Evolutionary conservation across 1,284 basidiomycete species (phyloP), one percentile per base, ranked within the genome.

Genomic region (Anthracocystis panici-leucophaei): DNA sequence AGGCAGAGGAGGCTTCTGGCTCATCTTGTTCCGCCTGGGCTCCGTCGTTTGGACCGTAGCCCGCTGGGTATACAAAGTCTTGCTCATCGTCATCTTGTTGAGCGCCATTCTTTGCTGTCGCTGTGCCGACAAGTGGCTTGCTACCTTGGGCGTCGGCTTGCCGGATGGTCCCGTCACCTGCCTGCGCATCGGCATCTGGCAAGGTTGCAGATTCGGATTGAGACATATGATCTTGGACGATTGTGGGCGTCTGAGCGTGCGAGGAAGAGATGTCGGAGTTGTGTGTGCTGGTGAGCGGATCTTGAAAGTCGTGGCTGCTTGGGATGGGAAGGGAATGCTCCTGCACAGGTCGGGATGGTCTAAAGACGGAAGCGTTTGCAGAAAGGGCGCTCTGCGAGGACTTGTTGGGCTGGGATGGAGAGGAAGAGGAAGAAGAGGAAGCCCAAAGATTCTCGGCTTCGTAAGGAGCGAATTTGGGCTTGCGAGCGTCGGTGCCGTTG

Each of bases 371-470:
- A 5, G 68, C 68, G 21, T 38, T 71, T 10, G 68, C 54, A 21
- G 68, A 71, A 0, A 71, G 46, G 0, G 63, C 31, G 31, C 45
- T 45, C 4, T 56, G 58, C 23, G 51, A 58, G 4, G 55, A 20
- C 25, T 60, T 59, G 23, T 23, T 25, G 12, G 54, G 21, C 38
- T 57, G 65, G 8, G 69, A 58, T 2, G 71, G 23, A 20, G 61
- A 51, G 7, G 72, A 53, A 31, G 65, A 57, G 46, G 38, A 46
- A 3, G 44, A 57, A 10, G 69, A 44, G n/a, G 66, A 52, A 2
- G 41, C 53, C 72, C 72, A 75, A 6, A 69, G 55, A n/a, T 52
- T 66, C 11, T 75, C 65, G 25, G 62, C 61, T 48, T 69, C 65
- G 49, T 65, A 69, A 1, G 67, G 63, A 21, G 63, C 40, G 42